Percentiles rank a stretch among this genome's conserved stretches.
Evolutionary conservation across 2,329 filamentous ascomycete species (phyloP).

Genomic region (Ceratocystis huliohia): DNA sequence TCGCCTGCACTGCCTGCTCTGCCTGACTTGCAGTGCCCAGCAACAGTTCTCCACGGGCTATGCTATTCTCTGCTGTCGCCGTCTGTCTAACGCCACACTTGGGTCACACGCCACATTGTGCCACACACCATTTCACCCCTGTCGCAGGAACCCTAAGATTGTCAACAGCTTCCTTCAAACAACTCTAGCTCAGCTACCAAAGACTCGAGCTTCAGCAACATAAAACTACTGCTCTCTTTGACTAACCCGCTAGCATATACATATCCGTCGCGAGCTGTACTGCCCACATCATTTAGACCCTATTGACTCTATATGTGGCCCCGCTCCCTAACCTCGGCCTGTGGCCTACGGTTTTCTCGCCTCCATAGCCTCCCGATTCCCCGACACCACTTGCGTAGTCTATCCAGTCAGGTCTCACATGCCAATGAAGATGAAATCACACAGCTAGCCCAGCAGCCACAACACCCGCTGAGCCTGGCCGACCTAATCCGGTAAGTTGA

Average conservation of each 20-base stretch:
- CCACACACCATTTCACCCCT: background rate
- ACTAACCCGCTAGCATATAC: too few relatives aligned
- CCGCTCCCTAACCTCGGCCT: too few relatives aligned
- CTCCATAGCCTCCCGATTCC: background rate
- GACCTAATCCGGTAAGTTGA: constrained; percentile 68
- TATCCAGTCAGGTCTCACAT: constrained; percentile 13
- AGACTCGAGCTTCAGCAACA: background rate
- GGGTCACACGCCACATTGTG: background rate
- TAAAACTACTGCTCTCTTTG: too few relatives aligned
- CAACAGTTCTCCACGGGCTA: too few relatives aligned
- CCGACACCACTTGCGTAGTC: background rate
- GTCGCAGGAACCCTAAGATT: background rate
- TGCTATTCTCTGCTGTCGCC: background rate
- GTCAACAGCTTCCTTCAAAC: background rate
- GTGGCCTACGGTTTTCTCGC: too few relatives aligned
- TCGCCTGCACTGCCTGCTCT: background rate
- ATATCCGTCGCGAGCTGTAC: too few relatives aligned
- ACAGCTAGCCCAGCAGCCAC: constrained; percentile 60
- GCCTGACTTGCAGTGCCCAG: too few relatives aligned
- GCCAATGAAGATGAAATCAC: constrained; percentile 65
- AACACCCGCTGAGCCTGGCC: constrained; percentile 71
- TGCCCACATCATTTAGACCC: too few relatives aligned
- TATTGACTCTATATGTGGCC: too few relatives aligned
- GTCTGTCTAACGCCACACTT: background rate
- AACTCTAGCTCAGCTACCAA: background rate